A percentile compares a stretch with the other conserved stretches of the same genome.
Evolutionary conservation across 2,329 filamentous ascomycete genomes (phyloP).

Genomic region (Calonectria pauciramosa): DNA sequence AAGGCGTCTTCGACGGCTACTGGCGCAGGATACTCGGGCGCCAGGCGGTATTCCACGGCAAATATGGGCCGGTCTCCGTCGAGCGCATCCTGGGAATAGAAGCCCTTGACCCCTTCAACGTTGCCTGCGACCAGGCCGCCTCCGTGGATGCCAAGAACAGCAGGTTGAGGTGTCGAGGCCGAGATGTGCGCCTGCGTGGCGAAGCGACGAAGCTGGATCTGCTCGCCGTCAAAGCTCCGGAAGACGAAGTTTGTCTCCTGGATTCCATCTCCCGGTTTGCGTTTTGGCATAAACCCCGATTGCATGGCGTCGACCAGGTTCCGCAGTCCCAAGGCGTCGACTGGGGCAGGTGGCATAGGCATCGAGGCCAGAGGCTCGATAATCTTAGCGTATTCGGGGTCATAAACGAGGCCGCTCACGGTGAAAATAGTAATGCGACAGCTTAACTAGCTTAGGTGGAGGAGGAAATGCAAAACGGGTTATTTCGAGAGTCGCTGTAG

Average conservation of each 20-base stretch:
- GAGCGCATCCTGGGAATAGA: conserved; percentile 13
- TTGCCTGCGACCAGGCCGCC: conserved; percentile 33
- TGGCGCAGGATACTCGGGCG: conserved; percentile 36
- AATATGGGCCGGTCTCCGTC: conserved; percentile 30
- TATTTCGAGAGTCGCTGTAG: background rate
- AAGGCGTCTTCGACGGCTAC: conserved; percentile 34
- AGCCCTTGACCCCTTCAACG: conserved; percentile 21
- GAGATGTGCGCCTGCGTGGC: conserved; percentile 23
- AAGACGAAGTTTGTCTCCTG: conserved; percentile 29
- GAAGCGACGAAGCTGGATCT: conserved; percentile 34
- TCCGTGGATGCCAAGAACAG: conserved; percentile 33
- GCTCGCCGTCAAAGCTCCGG: conserved; percentile 29
- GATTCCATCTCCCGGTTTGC: conserved; percentile 12
- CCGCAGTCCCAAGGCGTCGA: conserved; percentile 33
- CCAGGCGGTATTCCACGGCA: conserved; percentile 39
- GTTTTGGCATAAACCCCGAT: conserved; percentile 15
- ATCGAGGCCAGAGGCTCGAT: conserved; percentile 21
- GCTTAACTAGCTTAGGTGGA: background rate
- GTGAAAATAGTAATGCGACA: background rate
- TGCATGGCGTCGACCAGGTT: conserved; percentile 22
- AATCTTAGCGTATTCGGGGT: conserved; percentile 35
- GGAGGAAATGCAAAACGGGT: background rate
- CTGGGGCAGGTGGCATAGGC: conserved; percentile 7
- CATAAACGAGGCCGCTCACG: conserved; percentile 35
- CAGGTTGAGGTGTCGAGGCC: conserved; percentile 26